phyloP scores from a whole-genome alignment of 371 early-diverging fungal genomes.

The Mortierella sp. region DNA sequence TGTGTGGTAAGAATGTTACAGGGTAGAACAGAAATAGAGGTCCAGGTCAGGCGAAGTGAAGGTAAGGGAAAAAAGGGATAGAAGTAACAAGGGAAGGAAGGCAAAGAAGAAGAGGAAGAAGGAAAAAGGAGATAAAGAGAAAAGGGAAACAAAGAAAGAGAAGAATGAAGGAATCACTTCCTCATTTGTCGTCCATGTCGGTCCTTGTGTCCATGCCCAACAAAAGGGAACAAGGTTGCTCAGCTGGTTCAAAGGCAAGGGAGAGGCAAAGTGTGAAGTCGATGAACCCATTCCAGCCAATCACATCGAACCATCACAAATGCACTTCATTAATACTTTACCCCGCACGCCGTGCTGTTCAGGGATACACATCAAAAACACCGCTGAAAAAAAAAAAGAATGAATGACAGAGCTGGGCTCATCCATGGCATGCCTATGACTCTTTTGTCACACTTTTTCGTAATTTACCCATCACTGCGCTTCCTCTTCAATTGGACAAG shows the following conservation, averaged over 20 bases:
- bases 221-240: constrained; percentile 11
- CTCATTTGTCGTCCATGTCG: constrained; percentile 2
- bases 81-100: background rate
- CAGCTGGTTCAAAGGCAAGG: background rate
- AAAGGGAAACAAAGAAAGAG: background rate
- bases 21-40: background rate
- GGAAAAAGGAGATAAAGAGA: background rate
- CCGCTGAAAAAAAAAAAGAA: background rate
- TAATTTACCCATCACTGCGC: background rate
- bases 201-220: background rate
- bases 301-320: background rate
- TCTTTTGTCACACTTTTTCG: background rate
- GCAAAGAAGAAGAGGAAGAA: background rate
- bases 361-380: background rate
- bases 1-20: background rate
- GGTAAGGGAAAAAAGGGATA: background rate
- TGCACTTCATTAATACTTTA: background rate
- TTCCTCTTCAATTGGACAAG: background rate
- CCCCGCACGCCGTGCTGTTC: background rate
- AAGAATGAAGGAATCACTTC: background rate
- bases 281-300: background rate
- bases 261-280: background rate
- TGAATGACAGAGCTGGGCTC: background rate
- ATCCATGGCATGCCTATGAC: background rate
- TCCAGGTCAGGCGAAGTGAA: background rate